Base-by-base conservation (phyloP, 306 rosid species). In the Sphenostylis stenocarpa region DNA sequence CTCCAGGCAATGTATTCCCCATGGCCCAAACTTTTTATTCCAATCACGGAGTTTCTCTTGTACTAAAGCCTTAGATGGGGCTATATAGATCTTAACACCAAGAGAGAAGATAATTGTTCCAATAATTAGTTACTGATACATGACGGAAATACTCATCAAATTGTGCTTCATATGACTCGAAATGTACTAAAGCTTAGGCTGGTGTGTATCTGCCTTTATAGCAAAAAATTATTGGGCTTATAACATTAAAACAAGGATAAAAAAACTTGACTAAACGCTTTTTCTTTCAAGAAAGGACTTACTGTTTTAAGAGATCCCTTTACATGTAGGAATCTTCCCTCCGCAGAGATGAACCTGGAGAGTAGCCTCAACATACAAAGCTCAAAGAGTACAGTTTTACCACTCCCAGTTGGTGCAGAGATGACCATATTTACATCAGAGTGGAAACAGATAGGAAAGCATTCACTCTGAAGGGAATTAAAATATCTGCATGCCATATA, bases 391-490 rank as follows among this genome's bases (percentile, higher is more conserved):
- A 88, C 96, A 24, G 98, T 95, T 90, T 95, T 95, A 33, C 98
- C 98, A 80, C 98, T 90, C 60, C 97, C 97, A 63, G 98, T 95
- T 51, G 98, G 98, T 20, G 98, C 98, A 29, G 98, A 92, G 82
- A 95, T 87, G 79, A 92, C 88, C 98, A 95, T 89, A 85, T 95
- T 95, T 72, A 56, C 77, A 82, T 95, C 95, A 31, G 98, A 90
- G 86, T 95, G 87, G 85, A 90, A 89, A 85, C 98, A 94, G 75
- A 82, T 70, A 39, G 96, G 91, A 85, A 94, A 92, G 80, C 98
- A 94, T 81, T 94, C 98, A 75, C 97, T 94, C 91, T 94, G 98
- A 78, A 94, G 90, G 9, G 98, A 94, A 81, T 94, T 94, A 75
- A 94, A 94, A 80, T 92, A 94, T 86, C 98, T 94, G 87, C 73